phyloP scores from a whole-genome alignment of 1,284 basidiomycete genomes.

The Papiliotrema flavescens region DNA sequence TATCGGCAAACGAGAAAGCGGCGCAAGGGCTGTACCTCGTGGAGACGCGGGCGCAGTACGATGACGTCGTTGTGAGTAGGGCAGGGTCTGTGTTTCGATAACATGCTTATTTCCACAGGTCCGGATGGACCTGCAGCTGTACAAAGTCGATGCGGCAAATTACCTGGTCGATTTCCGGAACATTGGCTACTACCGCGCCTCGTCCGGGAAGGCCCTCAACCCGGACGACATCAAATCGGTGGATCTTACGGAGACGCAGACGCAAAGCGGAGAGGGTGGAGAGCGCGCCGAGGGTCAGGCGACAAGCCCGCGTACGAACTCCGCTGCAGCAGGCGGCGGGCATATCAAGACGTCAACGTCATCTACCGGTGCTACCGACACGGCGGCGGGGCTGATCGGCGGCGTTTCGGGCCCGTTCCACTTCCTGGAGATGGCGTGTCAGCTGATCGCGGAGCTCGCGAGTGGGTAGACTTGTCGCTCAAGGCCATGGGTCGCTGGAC shows the following conservation, averaged over 20 bases:
- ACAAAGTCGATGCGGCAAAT: conserved; percentile 91
- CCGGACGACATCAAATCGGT: conserved; percentile 14
- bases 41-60: conserved; percentile 84
- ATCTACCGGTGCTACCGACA: conserved; percentile 11
- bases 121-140: conserved; percentile 94
- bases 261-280: not conserved
- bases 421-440: conserved; percentile 90
- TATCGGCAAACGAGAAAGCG: conserved; percentile 51
- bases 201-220: conserved; percentile 29
- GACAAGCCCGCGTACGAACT: not conserved
- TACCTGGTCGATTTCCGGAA: conserved; percentile 98
- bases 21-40: conserved; percentile 78
- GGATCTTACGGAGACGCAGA: not conserved
- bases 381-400: conserved; percentile 58
- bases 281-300: not conserved
- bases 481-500: too few relatives aligned
- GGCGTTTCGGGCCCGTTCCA: conserved; percentile 84
- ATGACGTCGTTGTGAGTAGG: conserved; percentile 77
- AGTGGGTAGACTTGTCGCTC: conserved; percentile 33
- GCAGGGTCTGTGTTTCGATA: not conserved
- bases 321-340: not conserved
- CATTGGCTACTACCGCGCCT: conserved; percentile 76
- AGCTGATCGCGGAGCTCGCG: conserved; percentile 55
- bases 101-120: conserved; percentile 57
- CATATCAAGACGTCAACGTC: too few relatives aligned